Evolutionary conservation across 2,329 filamentous ascomycete species (phyloP), one percentile per base, ranked within the genome.

Genomic region (Metarhizium anisopliae): DNA sequence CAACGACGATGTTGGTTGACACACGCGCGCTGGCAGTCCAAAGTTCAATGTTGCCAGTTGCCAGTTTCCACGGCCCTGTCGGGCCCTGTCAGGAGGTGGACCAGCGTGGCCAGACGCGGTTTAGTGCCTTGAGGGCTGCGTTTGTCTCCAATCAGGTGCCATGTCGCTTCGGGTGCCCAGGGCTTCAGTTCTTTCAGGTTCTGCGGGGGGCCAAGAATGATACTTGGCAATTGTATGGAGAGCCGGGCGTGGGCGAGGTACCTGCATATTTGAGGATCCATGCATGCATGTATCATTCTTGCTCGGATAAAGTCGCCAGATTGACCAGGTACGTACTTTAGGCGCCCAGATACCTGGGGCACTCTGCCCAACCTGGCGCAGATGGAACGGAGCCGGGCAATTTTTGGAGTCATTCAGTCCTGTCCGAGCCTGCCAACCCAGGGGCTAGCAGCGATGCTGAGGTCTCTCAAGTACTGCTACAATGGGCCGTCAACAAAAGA

Each of bases 311-410:
- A 38, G 30, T 51, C 49, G 30, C 32, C 29, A 36, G 30, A 6
- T 13, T 6, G 16, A 29, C 5, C 32, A 18, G 49, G 16, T 38
- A 38, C 49, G 49, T 51, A 38, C 25, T 25, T 25, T 25, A 25
- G 25, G 25, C 25, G 25, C 49, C 49, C 4, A 20, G 6, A 10
- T 20, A 11, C 40, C 6, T 16, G n/a, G 4, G 8, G 2, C 6
- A 4, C 7, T 20, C 25, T 25, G 25, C 29, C 47, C 3, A 14
- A 50, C 6, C 13, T 6, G 25, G 25, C 35, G 6, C 6, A 25
- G 18, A 36, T 20, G 29, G 36, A 55, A 55, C 53, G 53, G 53
- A 55, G 53, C 47, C 53, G 47, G 53, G 47, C 49, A 45, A 55
- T 51, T 45, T 29, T 1, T 10, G 38, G 35, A 13, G 45, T 42